These are phyloP conservation scores for Prosopis cineraria DNA, from an alignment of 306 rosid species.

Conservation along the genomic window DNA sequence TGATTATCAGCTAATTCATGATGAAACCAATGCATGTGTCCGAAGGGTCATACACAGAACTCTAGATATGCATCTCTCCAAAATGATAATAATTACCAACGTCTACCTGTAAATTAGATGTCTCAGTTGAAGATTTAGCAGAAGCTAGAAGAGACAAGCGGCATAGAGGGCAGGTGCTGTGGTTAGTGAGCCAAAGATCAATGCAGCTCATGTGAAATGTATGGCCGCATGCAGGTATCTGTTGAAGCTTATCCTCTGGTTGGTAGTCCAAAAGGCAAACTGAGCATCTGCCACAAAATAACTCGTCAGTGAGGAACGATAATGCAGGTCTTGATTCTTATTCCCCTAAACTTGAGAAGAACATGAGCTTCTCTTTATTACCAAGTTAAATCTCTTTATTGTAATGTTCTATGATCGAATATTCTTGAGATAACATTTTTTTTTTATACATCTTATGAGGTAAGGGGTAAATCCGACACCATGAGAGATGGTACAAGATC, in stretches of 20 bases:
- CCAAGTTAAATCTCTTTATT: background rate
- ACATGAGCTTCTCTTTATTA: background rate
- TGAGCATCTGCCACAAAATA: constrained; percentile 61
- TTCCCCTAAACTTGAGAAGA: background rate
- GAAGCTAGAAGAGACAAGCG: constrained; percentile 68
- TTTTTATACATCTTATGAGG: background rate
- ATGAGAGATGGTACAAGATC: background rate
- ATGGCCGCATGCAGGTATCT: constrained; percentile 85
- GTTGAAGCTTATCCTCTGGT: constrained; percentile 83
- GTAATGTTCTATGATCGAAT: background rate
- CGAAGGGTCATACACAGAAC: background rate
- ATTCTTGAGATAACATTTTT: background rate
- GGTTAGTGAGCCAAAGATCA: constrained; percentile 85
- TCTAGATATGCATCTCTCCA: background rate
- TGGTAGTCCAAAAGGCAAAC: constrained; percentile 88
- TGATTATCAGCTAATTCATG: background rate
- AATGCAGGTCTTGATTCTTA: background rate
- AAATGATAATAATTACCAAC: constrained; percentile 28
- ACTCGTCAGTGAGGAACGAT: constrained; percentile 20
- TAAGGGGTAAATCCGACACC: background rate
- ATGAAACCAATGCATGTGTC: background rate
- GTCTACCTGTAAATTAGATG: constrained; percentile 39
- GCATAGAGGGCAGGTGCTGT: constrained; percentile 93
- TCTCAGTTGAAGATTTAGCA: constrained; percentile 48
- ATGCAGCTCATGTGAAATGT: constrained; percentile 85